phyloP scores from a whole-genome alignment of 2,329 filamentous ascomycete species.

The Triangularia setosa region DNA sequence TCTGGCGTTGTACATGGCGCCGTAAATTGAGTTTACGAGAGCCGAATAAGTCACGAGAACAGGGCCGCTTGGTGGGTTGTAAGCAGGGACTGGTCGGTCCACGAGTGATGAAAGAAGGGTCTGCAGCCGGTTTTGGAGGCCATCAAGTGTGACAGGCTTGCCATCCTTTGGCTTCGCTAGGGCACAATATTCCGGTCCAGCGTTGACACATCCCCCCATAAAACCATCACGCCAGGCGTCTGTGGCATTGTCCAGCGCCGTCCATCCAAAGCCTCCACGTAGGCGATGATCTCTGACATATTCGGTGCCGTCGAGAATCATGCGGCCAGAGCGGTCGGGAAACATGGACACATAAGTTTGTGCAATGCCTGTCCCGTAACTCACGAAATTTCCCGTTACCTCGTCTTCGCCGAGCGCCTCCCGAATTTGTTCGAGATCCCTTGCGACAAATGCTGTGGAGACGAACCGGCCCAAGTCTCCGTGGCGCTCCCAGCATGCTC shows the following conservation, averaged over 20 bases:
- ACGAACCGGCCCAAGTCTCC: conserved; percentile 46
- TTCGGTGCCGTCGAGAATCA: conserved; percentile 48
- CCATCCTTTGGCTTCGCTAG: conserved; percentile 35
- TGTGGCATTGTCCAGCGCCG: conserved; percentile 46
- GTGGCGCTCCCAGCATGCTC: conserved; percentile 39
- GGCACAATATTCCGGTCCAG: conserved; percentile 43
- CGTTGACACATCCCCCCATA: conserved; percentile 46
- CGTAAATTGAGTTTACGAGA: conserved; percentile 39
- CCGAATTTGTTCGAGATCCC: conserved; percentile 48
- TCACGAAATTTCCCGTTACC: conserved; percentile 47
- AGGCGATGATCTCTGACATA: conserved; percentile 44
- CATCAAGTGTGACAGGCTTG: conserved; percentile 32
- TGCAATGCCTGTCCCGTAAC: conserved; percentile 50
- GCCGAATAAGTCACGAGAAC: conserved; percentile 44
- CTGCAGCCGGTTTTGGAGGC: conserved; percentile 39
- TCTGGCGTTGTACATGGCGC: conserved; percentile 40
- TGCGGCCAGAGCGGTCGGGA: conserved; percentile 43
- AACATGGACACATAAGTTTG: conserved; percentile 51
- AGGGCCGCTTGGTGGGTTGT: conserved; percentile 38
- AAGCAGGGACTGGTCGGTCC: conserved; percentile 37
- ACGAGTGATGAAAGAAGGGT: conserved; percentile 36
- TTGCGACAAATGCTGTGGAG: conserved; percentile 43
- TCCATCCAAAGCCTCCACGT: conserved; percentile 45
- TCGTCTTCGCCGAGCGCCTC: conserved; percentile 43
- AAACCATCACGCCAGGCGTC: conserved; percentile 49